Percentiles rank a stretch among this genome's conserved stretches.
These are phyloP conservation scores for Guillardia theta DNA, from an alignment of 78 protist species.

Conservation along the genomic window DNA sequence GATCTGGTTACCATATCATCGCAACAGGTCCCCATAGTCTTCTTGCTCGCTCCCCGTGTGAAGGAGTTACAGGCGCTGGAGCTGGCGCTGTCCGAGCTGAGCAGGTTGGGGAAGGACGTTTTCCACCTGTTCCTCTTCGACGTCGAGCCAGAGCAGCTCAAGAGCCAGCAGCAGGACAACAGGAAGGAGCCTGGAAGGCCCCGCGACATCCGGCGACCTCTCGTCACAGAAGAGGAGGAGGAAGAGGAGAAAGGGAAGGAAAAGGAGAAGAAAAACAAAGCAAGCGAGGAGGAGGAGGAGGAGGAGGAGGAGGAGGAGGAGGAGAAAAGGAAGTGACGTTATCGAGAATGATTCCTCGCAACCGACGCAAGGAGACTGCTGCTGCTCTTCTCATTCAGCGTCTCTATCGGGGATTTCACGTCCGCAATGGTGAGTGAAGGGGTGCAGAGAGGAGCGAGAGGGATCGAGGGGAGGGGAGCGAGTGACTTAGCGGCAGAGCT, in stretches of 20 bases:
- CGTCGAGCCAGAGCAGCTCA: neutral
- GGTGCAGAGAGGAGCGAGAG: too few relatives aligned
- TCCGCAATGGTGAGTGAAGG: too few relatives aligned
- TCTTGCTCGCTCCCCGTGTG: neutral
- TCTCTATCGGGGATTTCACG: too few relatives aligned
- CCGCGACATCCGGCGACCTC: too few relatives aligned
- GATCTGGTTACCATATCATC: neutral
- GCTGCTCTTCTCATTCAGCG: too few relatives aligned
- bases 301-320: neutral
- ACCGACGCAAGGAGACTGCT: too few relatives aligned
- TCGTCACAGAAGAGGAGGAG: too few relatives aligned
- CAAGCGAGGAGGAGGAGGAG: neutral
- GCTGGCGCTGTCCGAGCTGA: neutral
- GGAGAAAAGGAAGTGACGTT: too few relatives aligned
- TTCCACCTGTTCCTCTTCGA: neutral
- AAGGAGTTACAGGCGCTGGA: neutral
- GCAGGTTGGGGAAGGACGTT: neutral
- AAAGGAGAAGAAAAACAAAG: neutral
- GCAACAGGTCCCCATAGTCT: too few relatives aligned
- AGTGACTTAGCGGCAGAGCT: too few relatives aligned
- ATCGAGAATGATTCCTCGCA: too few relatives aligned
- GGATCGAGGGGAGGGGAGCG: too few relatives aligned
- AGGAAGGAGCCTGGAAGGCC: neutral
- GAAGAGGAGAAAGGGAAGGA: neutral
- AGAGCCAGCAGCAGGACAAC: neutral